phyloP scores from a whole-genome alignment of 768 basidiomycete genomes.

The Termitomyces sp. region DNA sequence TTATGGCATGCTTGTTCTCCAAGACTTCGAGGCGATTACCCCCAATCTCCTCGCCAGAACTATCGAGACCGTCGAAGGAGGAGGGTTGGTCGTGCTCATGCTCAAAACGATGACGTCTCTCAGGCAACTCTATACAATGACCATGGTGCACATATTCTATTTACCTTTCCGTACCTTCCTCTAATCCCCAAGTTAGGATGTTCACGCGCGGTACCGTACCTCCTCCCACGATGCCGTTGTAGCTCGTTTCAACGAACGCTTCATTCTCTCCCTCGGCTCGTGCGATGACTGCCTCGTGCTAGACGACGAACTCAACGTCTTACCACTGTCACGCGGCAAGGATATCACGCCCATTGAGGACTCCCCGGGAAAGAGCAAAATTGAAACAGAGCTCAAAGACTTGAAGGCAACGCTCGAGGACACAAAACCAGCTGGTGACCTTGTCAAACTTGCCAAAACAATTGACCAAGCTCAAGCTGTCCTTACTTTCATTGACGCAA shows the following conservation, averaged over 20 bases:
- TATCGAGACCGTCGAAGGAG: constrained; percentile 97
- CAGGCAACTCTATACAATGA: constrained; percentile 89
- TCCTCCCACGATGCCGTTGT: constrained; percentile 83
- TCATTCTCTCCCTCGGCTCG: constrained; percentile 94
- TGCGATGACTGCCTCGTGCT: constrained; percentile 91
- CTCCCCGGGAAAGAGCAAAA: constrained; percentile 32
- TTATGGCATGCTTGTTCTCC: constrained; percentile 94
- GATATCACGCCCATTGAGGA: constrained; percentile 74
- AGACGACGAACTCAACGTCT: constrained; percentile 96
- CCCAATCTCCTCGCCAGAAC: constrained; percentile 96
- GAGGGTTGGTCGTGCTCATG: constrained; percentile 82
- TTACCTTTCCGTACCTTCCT: not conserved
- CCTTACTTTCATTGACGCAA: constrained; percentile 91
- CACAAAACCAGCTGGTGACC: constrained; percentile 83
- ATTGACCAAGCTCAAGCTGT: constrained; percentile 94
- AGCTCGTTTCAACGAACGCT: constrained; percentile 98
- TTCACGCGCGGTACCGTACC: constrained; percentile 92
- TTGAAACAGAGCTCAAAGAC: constrained; percentile 66
- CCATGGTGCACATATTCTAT: constrained; percentile 46
- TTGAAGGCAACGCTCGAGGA: constrained; percentile 78
- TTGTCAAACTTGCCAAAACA: constrained; percentile 88
- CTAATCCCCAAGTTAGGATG: constrained; percentile 59
- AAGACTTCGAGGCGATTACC: constrained; percentile 98
- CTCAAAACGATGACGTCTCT: constrained; percentile 95
- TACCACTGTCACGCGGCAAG: constrained; percentile 93